A percentile compares a stretch with the other conserved stretches of the same genome.
These are phyloP conservation scores for Pterocarpus santalinus DNA, from an alignment of 306 rosid species.

Conservation along the genomic window DNA sequence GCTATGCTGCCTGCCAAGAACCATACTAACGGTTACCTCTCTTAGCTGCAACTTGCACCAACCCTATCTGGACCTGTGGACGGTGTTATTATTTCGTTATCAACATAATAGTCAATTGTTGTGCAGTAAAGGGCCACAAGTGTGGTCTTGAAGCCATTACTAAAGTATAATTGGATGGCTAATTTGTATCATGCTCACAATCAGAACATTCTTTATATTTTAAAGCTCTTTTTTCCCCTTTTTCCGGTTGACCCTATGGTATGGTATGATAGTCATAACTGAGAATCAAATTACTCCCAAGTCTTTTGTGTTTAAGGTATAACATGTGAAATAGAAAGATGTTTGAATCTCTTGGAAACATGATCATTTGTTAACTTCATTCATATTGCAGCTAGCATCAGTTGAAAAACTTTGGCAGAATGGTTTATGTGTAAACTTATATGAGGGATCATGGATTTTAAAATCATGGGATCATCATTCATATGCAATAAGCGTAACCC, in stretches of 20 bases:
- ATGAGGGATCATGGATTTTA: constrained; percentile 56
- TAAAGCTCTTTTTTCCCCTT: background rate
- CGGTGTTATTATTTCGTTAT: background rate
- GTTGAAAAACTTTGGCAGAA: constrained; percentile 60
- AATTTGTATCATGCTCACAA: background rate
- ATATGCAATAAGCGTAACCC: constrained; percentile 52
- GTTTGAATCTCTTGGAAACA: constrained; percentile 36
- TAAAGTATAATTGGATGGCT: background rate
- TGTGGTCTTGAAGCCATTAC: background rate
- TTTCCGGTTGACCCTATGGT: background rate
- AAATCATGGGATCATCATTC: constrained; percentile 44
- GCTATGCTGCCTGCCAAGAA: constrained; percentile 78
- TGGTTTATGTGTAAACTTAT: constrained; percentile 53
- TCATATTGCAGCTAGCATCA: constrained; percentile 57
- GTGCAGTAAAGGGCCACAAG: background rate
- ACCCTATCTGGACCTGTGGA: background rate
- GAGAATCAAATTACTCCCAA: background rate
- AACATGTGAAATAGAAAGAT: background rate
- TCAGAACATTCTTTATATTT: background rate
- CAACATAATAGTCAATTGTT: background rate
- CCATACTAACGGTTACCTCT: background rate
- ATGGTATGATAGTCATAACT: background rate
- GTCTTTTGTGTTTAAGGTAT: background rate
- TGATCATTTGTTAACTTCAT: constrained; percentile 37
- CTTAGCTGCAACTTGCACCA: background rate